These are phyloP conservation scores for Clarireedia monteithiana DNA, from an alignment of 2,329 filamentous ascomycete species.

Conservation along the genomic window DNA sequence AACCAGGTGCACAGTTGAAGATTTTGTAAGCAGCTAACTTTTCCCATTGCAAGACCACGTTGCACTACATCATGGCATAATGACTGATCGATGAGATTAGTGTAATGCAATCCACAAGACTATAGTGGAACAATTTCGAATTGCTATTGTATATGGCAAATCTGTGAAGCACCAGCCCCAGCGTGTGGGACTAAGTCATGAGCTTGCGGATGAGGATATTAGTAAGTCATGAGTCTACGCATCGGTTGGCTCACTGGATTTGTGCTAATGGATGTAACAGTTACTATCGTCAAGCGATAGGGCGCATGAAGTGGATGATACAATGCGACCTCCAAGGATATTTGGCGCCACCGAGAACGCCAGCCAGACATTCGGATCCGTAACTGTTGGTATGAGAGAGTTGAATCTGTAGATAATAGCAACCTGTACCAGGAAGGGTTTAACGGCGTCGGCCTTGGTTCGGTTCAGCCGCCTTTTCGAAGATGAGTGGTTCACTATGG, in stretches of 20 bases:
- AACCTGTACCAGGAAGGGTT: conserved; percentile 13
- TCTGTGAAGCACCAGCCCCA: conserved; percentile 99
- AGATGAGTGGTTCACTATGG: background rate
- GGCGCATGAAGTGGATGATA: background rate
- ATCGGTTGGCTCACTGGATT: background rate
- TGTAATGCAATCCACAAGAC: conserved; percentile 96
- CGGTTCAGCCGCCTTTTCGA: background rate
- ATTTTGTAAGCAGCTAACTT: conserved; percentile 66
- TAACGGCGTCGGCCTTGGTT: conserved; percentile 13
- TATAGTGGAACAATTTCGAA: conserved; percentile 92
- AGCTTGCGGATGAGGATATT: conserved; percentile 94
- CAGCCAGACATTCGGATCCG: background rate
- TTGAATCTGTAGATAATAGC: conserved; percentile 1
- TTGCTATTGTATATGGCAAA: conserved; percentile 92
- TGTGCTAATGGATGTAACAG: conserved; percentile 20
- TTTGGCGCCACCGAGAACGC: background rate
- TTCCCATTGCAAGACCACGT: conserved; percentile 2
- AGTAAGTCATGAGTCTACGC: conserved; percentile 31
- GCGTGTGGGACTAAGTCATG: conserved; percentile 82
- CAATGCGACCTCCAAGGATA: conserved; percentile 4
- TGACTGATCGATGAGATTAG: conserved; percentile 38
- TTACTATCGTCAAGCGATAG: conserved; percentile 63
- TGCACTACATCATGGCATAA: background rate
- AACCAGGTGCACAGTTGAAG: conserved; percentile 81
- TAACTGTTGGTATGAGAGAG: background rate